Base-by-base conservation (phyloP, 192 early-diverging fungal species). In the Backusella australiensis region DNA sequence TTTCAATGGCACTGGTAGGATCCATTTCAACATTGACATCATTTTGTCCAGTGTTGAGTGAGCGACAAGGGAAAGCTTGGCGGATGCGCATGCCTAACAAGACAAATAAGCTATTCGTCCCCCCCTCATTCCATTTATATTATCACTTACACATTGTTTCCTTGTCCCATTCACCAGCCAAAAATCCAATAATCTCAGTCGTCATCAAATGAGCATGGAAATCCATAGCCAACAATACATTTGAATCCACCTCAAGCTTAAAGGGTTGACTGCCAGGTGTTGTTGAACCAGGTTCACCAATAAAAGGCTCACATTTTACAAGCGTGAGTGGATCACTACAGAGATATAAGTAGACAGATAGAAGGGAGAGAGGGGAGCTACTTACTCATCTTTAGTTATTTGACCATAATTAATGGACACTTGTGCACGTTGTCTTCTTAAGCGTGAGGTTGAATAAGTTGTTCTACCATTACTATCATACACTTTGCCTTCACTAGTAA, bases 131-230 rank as follows among this genome's bases (percentile, higher is more conserved):
- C 32, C 29, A 7, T 36, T n/a, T 49, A 69, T 32, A 8, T 2
- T 39, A 39, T 39, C 38, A 7, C 73, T 72, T 78, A 76, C 77
- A 71, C 85, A 68, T 90, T 82, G 6, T 81, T 71, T 72, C 80
- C 63, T 19, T 82, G 65, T 90, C 79, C 94, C 94, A 97, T 49
- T 80, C 75, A 7, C 96, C 96, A 15, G 93, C 95, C 29, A 97
- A 74, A 41, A 96, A 92, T 3, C 96, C 96, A 76, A 97, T 96
- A 8, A 97, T 89, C 80, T 97, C 96, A 3, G 93, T 89, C 0
- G 91, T 88, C 87, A 95, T 91, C 71, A 97, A 78, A 76, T 96
- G 95, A n/a, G 96, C 87, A 84, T 97, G 96, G 72, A 97, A 91
- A 83, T 97, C 96, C 94, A 97, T 96, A 15, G 91, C 86, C 7